Evolutionary conservation across 768 basidiomycete genomes (phyloP).

Genomic region (Coprinopsis sp.): DNA sequence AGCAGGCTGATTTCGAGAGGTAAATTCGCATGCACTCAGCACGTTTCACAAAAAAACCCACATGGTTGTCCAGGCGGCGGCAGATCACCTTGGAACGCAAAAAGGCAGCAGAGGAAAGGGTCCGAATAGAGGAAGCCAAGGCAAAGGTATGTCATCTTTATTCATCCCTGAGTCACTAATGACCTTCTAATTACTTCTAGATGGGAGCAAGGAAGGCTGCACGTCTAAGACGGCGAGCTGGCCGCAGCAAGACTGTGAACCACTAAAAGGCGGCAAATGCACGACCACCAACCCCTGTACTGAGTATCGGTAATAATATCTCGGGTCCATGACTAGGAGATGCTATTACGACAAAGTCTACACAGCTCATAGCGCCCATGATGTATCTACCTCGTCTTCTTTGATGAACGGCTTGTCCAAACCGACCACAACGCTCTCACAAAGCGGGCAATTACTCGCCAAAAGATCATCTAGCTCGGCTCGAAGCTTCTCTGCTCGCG

Average conservation of each 20-base stretch:
- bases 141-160: constrained; percentile 42
- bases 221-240: constrained; percentile 64
- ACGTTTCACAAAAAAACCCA: too few species aligned
- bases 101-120: constrained; percentile 68
- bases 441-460: constrained; percentile 87
- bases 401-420: constrained; percentile 85
- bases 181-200: constrained; percentile 31
- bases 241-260: constrained; percentile 76
- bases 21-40: too few species aligned
- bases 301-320: constrained; percentile 9
- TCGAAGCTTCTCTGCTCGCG: constrained; percentile 67
- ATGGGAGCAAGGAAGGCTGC: constrained; percentile 80
- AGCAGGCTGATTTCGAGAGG: constrained; percentile 62
- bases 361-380: constrained; percentile 59
- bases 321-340: constrained; percentile 5
- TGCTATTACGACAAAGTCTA: constrained; percentile 8
- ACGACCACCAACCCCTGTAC: constrained; percentile 12
- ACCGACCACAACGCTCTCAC: constrained; percentile 82
- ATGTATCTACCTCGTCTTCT: constrained; percentile 71
- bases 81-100: constrained; percentile 69
- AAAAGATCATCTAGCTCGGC: constrained; percentile 86
- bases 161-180: constrained; percentile 6
- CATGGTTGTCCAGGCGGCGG: constrained; percentile 43
- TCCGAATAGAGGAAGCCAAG: constrained; percentile 60
- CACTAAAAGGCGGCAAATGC: constrained; percentile 39